A percentile compares a stretch with the other conserved stretches of the same genome.
Conservation (phyloP, 2,329 filamentous ascomycete species). For the Alternaria sp. region DNA sequence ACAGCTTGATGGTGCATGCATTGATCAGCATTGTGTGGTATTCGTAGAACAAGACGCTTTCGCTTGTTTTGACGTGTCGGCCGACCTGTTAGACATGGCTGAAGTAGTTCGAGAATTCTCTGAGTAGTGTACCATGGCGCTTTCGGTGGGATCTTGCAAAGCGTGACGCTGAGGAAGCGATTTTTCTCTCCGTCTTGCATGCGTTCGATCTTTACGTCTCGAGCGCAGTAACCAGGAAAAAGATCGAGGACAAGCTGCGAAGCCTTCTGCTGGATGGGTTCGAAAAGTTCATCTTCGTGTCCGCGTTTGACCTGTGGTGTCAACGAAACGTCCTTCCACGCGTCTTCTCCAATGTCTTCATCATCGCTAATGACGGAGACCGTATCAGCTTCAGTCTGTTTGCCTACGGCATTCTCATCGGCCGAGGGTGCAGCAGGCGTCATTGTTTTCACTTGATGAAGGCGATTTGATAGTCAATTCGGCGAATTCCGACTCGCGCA, state of each 20-base stretch:
- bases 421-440: neutral
- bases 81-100: neutral
- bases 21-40: neutral
- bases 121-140: neutral
- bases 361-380: neutral
- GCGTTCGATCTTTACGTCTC: neutral
- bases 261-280: neutral
- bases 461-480: neutral
- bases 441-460: neutral
- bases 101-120: neutral
- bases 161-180: neutral
- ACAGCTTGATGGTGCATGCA: neutral
- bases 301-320: neutral
- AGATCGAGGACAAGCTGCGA: neutral
- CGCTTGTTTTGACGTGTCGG: neutral
- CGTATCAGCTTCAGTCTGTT: neutral
- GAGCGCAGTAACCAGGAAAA: neutral
- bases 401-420: neutral
- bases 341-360: neutral
- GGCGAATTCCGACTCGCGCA: neutral
- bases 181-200: neutral
- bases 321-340: no score
- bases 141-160: neutral
- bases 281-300: neutral
- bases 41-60: neutral